Evolutionary conservation across 1,284 basidiomycete genomes (phyloP).

Genomic region (Sporisorium iseilematis-ciliati): DNA sequence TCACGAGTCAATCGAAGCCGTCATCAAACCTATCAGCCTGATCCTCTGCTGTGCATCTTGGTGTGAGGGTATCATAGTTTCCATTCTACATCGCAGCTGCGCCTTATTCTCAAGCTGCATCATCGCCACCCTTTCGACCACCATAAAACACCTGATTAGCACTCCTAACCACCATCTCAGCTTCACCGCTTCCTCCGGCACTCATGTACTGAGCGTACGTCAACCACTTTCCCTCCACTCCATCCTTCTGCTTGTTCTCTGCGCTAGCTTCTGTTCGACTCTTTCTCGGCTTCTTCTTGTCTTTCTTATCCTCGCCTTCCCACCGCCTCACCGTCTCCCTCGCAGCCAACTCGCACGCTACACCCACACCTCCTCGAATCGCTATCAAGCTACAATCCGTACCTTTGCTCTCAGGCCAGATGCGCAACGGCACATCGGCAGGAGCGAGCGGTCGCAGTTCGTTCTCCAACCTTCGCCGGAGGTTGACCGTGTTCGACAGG

Average conservation of each 20-base stretch:
- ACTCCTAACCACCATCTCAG: conserved; percentile 14
- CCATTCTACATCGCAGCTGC: background rate
- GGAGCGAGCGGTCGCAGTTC: conserved; percentile 53
- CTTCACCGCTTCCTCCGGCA: conserved; percentile 3
- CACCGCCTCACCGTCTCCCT: conserved; percentile 2
- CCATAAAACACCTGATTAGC: conserved; percentile 25
- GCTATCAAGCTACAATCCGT: conserved; percentile 13
- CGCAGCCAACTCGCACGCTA: conserved; percentile 16
- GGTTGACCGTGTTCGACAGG: conserved; percentile 79
- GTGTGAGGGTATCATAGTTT: background rate
- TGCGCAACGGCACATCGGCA: conserved; percentile 36
- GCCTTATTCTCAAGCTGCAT: background rate
- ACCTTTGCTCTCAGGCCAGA: conserved; percentile 14
- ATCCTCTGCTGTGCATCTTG: no score
- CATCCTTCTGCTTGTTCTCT: background rate
- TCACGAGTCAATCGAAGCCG: no score
- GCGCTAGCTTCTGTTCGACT: conserved; percentile 3
- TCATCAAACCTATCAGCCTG: no score
- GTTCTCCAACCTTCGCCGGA: conserved; percentile 77
- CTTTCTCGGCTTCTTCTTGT: conserved; percentile 13
- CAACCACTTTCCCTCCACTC: conserved; percentile 20
- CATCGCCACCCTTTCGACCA: background rate
- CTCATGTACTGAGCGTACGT: conserved; percentile 27
- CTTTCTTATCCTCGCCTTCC: background rate
- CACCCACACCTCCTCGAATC: conserved; percentile 9